phyloP scores from a whole-genome alignment of 208 protist genomes.

The Leishmania tropica region DNA sequence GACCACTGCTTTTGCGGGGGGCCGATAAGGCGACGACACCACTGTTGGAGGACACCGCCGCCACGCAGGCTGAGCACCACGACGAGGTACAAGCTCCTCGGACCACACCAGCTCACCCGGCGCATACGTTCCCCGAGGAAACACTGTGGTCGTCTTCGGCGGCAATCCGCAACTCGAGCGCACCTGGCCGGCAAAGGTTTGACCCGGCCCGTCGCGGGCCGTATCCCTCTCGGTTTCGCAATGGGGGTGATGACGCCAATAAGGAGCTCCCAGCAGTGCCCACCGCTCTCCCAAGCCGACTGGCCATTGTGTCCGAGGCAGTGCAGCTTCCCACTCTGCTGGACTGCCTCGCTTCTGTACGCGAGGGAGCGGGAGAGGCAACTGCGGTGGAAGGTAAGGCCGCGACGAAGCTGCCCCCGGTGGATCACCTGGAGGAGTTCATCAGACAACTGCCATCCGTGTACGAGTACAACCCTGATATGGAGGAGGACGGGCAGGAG shows the following conservation, averaged over 20 bases:
- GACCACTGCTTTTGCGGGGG: neutral
- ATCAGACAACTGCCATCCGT: slow-evolving; percentile 37
- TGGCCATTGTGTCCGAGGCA: slow-evolving; percentile 22
- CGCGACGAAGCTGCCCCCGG: slow-evolving; percentile 29
- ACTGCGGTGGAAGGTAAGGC: slow-evolving; percentile 1
- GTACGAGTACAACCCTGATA: slow-evolving; percentile 43
- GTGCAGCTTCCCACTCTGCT: slow-evolving; percentile 28
- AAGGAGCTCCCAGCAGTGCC: slow-evolving; percentile 25
- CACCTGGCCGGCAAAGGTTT: slow-evolving; percentile 5
- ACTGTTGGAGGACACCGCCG: neutral
- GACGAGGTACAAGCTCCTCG: neutral
- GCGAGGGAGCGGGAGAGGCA: neutral
- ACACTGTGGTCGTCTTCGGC: slow-evolving; percentile 25
- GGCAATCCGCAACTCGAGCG: slow-evolving; percentile 10
- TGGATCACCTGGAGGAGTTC: slow-evolving; percentile 36
- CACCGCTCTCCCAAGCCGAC: slow-evolving; percentile 12
- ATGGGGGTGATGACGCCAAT: neutral
- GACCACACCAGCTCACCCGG: neutral
- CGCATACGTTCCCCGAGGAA: slow-evolving; percentile 26
- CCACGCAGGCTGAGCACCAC: neutral
- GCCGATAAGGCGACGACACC: no score
- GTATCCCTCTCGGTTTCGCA: neutral
- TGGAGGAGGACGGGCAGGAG: slow-evolving; percentile 24
- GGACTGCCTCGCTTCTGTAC: slow-evolving; percentile 23
- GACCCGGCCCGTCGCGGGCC: slow-evolving; percentile 17